These are phyloP conservation scores for Sordariomycetes sp. DNA, from an alignment of 2,329 filamentous ascomycete genomes.

Conservation along the genomic window DNA sequence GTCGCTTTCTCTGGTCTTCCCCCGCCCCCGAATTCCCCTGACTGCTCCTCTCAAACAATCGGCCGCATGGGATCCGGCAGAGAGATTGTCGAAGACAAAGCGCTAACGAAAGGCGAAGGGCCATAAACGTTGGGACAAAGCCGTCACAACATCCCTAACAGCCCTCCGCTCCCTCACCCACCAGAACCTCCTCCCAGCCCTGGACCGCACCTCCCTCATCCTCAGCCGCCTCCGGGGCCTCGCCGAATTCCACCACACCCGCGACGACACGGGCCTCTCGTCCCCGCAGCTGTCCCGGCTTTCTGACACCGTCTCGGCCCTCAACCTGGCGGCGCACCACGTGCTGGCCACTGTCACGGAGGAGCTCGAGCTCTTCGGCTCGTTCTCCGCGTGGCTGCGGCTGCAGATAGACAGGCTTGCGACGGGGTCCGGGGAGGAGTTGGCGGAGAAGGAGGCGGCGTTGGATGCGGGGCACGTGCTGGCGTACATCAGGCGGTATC, in stretches of 20 bases:
- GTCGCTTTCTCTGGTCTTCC: neutral
- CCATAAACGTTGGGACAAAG: constrained; percentile 91
- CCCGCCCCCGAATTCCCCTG: constrained; percentile 4
- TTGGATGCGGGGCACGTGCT: constrained; percentile 66
- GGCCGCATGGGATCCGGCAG: too few species aligned
- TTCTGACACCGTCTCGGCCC: constrained; percentile 60
- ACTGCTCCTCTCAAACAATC: constrained; percentile 5
- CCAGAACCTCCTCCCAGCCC: constrained; percentile 77
- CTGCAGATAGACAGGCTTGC: constrained; percentile 72
- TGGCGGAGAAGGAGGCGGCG: constrained; percentile 65
- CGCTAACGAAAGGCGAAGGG: constrained; percentile 31
- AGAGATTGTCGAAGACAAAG: neutral
- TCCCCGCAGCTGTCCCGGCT: constrained; percentile 51
- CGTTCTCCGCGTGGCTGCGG: constrained; percentile 76
- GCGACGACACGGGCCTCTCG: constrained; percentile 56
- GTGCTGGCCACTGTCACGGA: constrained; percentile 61
- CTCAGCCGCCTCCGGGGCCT: constrained; percentile 76
- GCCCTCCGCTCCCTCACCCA: constrained; percentile 69
- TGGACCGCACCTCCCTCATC: constrained; percentile 74
- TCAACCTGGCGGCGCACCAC: constrained; percentile 67
- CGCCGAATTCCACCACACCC: constrained; percentile 64
- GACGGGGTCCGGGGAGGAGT: constrained; percentile 54
- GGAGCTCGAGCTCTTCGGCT: constrained; percentile 66
- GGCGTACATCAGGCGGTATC: constrained; percentile 63
- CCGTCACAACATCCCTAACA: constrained; percentile 66